phyloP scores from a whole-genome alignment of 129 eudicot species.

The Chrysanthemum seticuspe region DNA sequence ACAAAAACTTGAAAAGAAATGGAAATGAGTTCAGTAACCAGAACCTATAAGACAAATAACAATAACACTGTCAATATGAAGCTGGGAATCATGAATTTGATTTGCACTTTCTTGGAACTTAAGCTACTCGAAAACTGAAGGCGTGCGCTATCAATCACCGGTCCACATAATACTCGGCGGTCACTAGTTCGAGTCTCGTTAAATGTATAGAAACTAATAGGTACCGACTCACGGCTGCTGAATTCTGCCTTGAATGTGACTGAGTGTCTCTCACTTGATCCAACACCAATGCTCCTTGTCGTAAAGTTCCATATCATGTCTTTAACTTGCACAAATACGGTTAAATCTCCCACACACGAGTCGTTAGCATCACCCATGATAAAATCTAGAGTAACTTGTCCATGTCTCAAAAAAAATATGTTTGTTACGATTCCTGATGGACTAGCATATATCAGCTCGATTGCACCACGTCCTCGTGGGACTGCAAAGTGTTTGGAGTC shows the following conservation, averaged over 20 bases:
- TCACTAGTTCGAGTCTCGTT: slow-evolving; percentile 34
- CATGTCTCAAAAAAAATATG: neutral
- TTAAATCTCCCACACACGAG: neutral
- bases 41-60: too few relatives aligned
- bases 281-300: too few relatives aligned
- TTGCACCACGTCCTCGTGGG: neutral
- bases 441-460: neutral
- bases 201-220: slow-evolving; percentile 26
- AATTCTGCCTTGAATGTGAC: neutral
- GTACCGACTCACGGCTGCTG: neutral
- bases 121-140: slow-evolving; percentile 19
- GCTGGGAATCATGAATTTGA: neutral
- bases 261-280: too few relatives aligned
- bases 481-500: neutral
- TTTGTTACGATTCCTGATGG: neutral
- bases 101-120: neutral
- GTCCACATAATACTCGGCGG: slow-evolving; percentile 33
- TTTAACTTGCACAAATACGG: too few relatives aligned
- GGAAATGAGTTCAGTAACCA: neutral
- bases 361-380: neutral
- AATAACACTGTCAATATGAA: neutral
- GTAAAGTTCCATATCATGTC: too few relatives aligned
- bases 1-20: too few relatives aligned
- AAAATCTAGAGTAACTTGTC: too few relatives aligned
- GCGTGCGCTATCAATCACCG: slow-evolving; percentile 35